Evolutionary conservation across 2,329 filamentous ascomycete species (phyloP), one percentile per base, ranked within the genome.

Genomic region (Fusarium musae): DNA sequence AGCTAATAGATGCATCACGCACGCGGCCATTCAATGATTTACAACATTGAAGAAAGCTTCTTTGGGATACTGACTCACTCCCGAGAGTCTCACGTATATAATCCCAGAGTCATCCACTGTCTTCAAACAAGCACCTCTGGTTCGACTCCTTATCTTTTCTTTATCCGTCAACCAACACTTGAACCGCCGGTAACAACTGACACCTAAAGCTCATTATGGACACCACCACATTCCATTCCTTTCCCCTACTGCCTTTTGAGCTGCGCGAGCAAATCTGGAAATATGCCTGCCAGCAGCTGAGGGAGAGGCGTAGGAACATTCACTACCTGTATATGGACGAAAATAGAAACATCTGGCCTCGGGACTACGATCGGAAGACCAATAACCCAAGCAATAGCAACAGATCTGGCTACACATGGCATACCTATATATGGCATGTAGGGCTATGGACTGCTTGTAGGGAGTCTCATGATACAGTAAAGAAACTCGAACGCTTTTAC

Each of bases 261-360:
- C 3, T 49, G 3, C 46, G 46, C 2, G 21, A 49, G 15, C 6
- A n/a, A 17, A 32, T 49, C 19, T 49, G 46, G 21, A 15, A 49
- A 30, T 0, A 32, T 32, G 19, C 28, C 10, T 12, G 46, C 28
- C 8, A 5, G 0, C 21, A 9, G 13, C 28, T 17, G 19, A 16
- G 1, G 3, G 46, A 49, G 21, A n/a, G 9, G 13, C 21, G 10
- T 0, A 17, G 46, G 4, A 15, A n/a, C 3, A 49, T 32, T n/a
- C 10, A 49, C 28, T 49, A 32, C 3, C 1, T 49, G 3, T 12
- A n/a, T n/a, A 32, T 49, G 46, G 46, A 49, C 10, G 28, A 32
- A 49, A 49, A 12, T 0, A 30, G 46, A n/a, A 49, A 49, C 0
- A 12, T 49, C 28, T 49, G 46, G 46, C 28, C 46, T 32, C 28